Conservation (phyloP, 306 rosid species). For the Hippophae rhamnoides region DNA sequence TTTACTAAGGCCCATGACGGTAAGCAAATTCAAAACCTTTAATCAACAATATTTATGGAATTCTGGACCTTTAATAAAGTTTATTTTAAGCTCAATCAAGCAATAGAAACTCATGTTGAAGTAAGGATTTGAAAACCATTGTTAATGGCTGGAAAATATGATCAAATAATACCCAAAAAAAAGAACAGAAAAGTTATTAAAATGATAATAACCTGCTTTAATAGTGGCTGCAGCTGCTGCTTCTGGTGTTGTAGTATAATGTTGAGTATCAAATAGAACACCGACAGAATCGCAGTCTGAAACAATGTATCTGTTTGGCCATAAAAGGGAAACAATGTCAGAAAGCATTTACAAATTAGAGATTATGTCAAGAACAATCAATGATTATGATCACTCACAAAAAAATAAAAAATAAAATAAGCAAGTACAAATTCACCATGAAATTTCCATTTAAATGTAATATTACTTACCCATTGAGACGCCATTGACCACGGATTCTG, state of each 20-base stretch:
- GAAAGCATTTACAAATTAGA: not conserved
- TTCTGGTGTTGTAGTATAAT: constrained; percentile 67
- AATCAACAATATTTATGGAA: too few species aligned
- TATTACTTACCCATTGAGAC: constrained; percentile 59
- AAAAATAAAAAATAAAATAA: not conserved
- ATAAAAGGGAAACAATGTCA: not conserved
- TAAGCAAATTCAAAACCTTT: too few species aligned
- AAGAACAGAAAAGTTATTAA: not conserved
- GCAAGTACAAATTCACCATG: too few species aligned
- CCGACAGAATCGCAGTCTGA: constrained; percentile 92
- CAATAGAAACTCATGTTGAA: not conserved
- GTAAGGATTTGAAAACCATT: not conserved
- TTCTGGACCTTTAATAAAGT: too few species aligned
- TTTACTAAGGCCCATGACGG: too few species aligned
- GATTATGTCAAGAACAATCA: not conserved
- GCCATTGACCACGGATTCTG: constrained; percentile 80
- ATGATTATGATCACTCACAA: not conserved
- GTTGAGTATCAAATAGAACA: constrained; percentile 53
- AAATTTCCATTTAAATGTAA: too few species aligned
- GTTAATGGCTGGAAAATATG: not conserved
- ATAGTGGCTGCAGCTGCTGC: constrained; percentile 65
- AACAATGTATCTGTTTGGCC: constrained; percentile 60
- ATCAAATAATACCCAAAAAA: not conserved
- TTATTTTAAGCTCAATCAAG: too few species aligned
- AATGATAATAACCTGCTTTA: constrained; percentile 33